A percentile compares a stretch with the other conserved stretches of the same genome.
These are phyloP conservation scores for Rheum nobile DNA, from an alignment of 148 eudicot species.

Conservation along the genomic window DNA sequence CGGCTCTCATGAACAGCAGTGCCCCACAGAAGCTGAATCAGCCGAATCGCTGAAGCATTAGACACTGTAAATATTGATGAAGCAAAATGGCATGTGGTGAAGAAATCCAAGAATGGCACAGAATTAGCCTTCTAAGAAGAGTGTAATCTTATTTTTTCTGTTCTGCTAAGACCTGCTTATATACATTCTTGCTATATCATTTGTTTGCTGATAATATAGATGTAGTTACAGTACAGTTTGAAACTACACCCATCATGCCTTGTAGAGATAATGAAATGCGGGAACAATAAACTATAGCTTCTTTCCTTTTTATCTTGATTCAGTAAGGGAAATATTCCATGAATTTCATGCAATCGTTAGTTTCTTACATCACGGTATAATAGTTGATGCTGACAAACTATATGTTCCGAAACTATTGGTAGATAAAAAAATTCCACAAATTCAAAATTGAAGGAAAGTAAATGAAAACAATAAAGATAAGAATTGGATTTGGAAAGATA, in stretches of 20 bases:
- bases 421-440: too few relatives aligned
- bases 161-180: not conserved
- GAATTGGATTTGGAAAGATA: too few relatives aligned
- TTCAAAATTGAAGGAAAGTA: too few relatives aligned
- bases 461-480: too few relatives aligned
- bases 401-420: too few relatives aligned
- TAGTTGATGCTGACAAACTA: too few relatives aligned
- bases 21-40: not conserved
- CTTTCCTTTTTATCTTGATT: not conserved
- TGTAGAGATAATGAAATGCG: not conserved
- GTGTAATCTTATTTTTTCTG: not conserved
- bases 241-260: not conserved
- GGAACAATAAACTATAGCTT: not conserved
- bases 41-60: not conserved
- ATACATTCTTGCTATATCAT: not conserved
- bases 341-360: not conserved
- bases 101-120: not conserved
- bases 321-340: not conserved
- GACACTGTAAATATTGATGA: not conserved
- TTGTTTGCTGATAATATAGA: not conserved
- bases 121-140: not conserved
- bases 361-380: too few relatives aligned
- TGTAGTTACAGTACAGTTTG: not conserved
- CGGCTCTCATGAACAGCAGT: slow-evolving; percentile 10
- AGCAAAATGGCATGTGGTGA: not conserved